Evolutionary conservation across 805 yeast species (phyloP).

Genomic region (Hanseniaspora hatyaiensis): DNA sequence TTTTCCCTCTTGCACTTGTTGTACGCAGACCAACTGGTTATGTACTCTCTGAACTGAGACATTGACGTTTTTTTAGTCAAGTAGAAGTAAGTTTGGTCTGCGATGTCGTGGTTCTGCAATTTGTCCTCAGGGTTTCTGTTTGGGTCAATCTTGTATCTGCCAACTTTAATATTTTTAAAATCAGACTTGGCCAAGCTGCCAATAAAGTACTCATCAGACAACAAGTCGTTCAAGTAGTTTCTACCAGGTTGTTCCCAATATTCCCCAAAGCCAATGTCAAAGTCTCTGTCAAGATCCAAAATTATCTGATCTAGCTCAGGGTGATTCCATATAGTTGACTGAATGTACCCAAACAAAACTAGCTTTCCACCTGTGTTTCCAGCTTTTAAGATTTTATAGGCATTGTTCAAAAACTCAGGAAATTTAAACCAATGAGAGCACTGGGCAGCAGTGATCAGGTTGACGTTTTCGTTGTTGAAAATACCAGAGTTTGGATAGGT

Average conservation of each 20-base stretch:
- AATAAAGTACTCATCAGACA: conserved; percentile 20
- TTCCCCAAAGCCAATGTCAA: conserved; percentile 39
- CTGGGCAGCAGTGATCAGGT: conserved; percentile 67
- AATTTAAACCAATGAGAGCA: conserved; percentile 79
- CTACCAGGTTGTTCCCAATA: conserved; percentile 87
- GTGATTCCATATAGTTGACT: conserved; percentile 45
- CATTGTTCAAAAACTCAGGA: conserved; percentile 39
- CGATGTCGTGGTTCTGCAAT: too few relatives aligned
- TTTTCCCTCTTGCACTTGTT: conserved; percentile 40
- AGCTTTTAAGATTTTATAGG: conserved; percentile 37
- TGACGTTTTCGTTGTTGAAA: conserved; percentile 36
- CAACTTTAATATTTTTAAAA: conserved; percentile 33
- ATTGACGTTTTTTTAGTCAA: conserved; percentile 33
- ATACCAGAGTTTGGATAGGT: conserved; percentile 20
- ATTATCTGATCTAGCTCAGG: conserved; percentile 47
- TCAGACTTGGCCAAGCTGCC: background rate
- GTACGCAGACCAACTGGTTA: conserved; percentile 61
- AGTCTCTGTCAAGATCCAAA: conserved; percentile 36
- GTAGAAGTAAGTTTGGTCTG: too few relatives aligned
- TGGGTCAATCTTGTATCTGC: conserved; percentile 20
- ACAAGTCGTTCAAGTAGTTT: conserved; percentile 35
- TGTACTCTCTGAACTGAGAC: conserved; percentile 39
- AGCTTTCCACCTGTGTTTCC: conserved; percentile 48
- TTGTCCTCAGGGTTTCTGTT: conserved; percentile 6
- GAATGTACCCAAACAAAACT: conserved; percentile 70